Percentiles rank a stretch among this genome's conserved stretches.
Evolutionary conservation across 371 early-diverging fungal species (phyloP).

Genomic region (Rhizomucor pusillus): DNA sequence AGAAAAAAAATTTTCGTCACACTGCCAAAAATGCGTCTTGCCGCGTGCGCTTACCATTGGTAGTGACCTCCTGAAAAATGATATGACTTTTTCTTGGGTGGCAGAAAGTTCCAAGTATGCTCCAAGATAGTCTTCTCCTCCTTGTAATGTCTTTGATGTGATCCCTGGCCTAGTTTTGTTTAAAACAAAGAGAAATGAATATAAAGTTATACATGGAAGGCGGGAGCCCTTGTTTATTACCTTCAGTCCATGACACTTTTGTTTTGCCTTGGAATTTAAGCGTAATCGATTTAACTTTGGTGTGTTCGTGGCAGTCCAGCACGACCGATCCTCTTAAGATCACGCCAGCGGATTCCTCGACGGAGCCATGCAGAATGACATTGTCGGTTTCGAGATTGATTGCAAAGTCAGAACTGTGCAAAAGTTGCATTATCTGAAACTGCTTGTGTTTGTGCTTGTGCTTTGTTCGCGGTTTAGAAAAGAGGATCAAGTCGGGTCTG

Average conservation of each 20-base stretch:
- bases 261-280: conserved; percentile 45
- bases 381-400: conserved; percentile 40
- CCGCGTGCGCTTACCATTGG: conserved; percentile 33
- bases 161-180: conserved; percentile 27
- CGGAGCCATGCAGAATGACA: conserved; percentile 42
- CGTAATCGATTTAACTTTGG: conserved; percentile 34
- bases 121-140: conserved; percentile 40
- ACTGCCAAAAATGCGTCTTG: background rate
- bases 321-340: conserved; percentile 43
- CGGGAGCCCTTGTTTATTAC: conserved; percentile 15
- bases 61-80: conserved; percentile 37
- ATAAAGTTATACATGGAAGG: background rate
- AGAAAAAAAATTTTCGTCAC: conserved; percentile 5
- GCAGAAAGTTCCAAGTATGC: conserved; percentile 47
- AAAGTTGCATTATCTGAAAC: conserved; percentile 27
- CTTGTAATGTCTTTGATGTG: conserved; percentile 44
- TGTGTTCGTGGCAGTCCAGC: conserved; percentile 38
- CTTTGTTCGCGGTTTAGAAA: background rate
- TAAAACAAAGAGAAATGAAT: background rate
- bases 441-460: background rate
- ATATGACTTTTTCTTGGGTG: conserved; percentile 31
- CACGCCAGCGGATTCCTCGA: conserved; percentile 46
- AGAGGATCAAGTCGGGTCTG: background rate
- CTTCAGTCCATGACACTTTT: conserved; percentile 47
- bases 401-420: conserved; percentile 35